Percentiles rank a stretch among this genome's conserved stretches.
Conservation (phyloP, 306 rosid species). For the Calophaca sinica region DNA sequence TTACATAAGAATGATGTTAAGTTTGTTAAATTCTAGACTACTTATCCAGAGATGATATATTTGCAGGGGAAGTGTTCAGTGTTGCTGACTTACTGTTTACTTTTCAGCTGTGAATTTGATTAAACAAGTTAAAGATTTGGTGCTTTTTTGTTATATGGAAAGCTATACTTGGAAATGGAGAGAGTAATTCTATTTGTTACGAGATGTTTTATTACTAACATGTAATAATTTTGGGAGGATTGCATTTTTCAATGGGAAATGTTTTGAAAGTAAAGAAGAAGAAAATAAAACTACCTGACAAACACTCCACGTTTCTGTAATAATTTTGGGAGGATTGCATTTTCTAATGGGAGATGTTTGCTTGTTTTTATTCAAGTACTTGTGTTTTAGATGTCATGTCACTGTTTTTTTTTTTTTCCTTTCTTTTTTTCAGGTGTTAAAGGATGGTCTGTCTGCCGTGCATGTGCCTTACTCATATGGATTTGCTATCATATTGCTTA, state of each 20-base stretch:
- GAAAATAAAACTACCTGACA: background rate
- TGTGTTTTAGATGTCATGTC: conserved; percentile 27
- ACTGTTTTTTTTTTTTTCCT: no score
- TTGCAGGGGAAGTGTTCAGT: background rate
- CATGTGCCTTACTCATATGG: conserved; percentile 95
- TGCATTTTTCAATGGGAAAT: conserved; percentile 24
- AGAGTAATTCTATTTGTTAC: conserved; percentile 8
- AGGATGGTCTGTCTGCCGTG: conserved; percentile 80
- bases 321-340: conserved; percentile 1
- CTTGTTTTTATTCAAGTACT: conserved; percentile 10
- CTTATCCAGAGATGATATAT: conserved; percentile 27
- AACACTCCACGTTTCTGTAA: background rate
- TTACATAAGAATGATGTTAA: conserved; percentile 8
- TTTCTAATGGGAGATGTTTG: conserved; percentile 17
- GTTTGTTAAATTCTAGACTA: background rate
- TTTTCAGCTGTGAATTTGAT: conserved; percentile 16
- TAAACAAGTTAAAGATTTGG: conserved; percentile 3
- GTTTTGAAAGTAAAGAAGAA: background rate
- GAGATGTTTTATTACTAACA: background rate
- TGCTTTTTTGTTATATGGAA: background rate
- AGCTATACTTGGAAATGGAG: conserved; percentile 17
- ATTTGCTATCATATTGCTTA: conserved; percentile 93
- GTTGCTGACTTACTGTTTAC: background rate
- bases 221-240: background rate
- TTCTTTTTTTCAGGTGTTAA: conserved; percentile 64